Evolutionary conservation across 2,329 filamentous ascomycete species (phyloP), one percentile per base, ranked within the genome.

Genomic region (Neospermospora avenae): DNA sequence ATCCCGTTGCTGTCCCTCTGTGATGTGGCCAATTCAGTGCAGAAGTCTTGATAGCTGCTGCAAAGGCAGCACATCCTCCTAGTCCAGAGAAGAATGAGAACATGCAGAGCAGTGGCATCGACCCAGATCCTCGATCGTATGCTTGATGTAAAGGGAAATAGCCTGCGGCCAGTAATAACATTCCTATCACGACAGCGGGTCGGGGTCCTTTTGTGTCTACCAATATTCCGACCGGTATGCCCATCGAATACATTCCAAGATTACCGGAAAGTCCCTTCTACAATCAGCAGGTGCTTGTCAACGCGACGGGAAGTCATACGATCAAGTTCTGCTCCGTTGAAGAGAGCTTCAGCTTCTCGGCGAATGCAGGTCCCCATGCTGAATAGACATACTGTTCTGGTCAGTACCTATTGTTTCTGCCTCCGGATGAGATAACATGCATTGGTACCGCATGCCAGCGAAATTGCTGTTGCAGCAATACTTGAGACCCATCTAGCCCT

Each of bases 311-410:
- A 41, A 52, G 61, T 71, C 83, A 73, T 79, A 88, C 93, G 72
- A 99, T 93, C 66, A 98, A 76, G 75, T 99, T 98, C 75, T 86
- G 92, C 74, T 97, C 83, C 2, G 93, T 98, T n/a, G 95, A 89
- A 14, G 92, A 92, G 63, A 98, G 84, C 72, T 89, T 86, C 69
- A 99, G 81, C 68, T 84, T 87, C 70, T 96, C 87, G 53, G 93
- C 92, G 72, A 97, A 97, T 76, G 97, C 93, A 20, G 95, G 95
- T 14, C 91, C 92, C 93, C 95, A 99, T 76, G 93, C 93, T 58
- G 92, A 97, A 77, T 97, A 99, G 72, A 93, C 93, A 84, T 99
- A 98, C 91, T 97, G 4, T 37, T 42, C 14, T 53, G 37, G 49
- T 64, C 41, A 64, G 59, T 53, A n/a, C n/a, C n/a, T n/a, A 52